Percentiles rank a stretch among this genome's conserved stretches.
Conservation (phyloP, 768 basidiomycete species). For the Termitomyces sp. region DNA sequence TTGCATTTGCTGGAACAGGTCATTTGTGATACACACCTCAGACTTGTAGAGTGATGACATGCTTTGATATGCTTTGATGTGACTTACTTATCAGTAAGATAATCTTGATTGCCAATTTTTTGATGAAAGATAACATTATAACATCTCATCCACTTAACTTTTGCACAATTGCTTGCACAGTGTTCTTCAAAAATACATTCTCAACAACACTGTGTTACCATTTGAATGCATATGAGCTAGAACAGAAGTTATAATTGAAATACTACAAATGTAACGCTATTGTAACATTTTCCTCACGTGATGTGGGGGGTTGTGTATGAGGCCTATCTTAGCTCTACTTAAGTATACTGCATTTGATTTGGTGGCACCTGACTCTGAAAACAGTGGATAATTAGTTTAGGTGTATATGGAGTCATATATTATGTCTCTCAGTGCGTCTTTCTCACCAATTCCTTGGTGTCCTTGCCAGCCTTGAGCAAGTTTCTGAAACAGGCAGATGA, state of each 20-base stretch:
- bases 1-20: too few relatives aligned
- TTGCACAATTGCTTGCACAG: not conserved
- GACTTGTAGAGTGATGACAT: too few relatives aligned
- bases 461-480: slow-evolving; percentile 69
- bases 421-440: slow-evolving; percentile 33
- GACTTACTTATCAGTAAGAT: not conserved
- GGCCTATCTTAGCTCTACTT: too few relatives aligned
- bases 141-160: not conserved
- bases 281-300: too few relatives aligned
- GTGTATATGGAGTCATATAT: slow-evolving; percentile 24
- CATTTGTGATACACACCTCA: too few relatives aligned
- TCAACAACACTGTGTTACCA: not conserved
- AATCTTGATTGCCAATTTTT: not conserved
- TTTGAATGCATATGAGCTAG: not conserved
- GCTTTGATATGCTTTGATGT: not conserved
- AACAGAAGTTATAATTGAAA: not conserved
- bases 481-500: slow-evolving; percentile 84
- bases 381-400: not conserved
- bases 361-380: too few relatives aligned
- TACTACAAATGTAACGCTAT: too few relatives aligned
- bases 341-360: too few relatives aligned
- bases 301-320: too few relatives aligned
- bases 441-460: not conserved
- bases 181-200: not conserved
- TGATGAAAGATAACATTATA: not conserved